Conservation (phyloP, 352 stramenopile species). For the Aphanomyces stellatus region DNA sequence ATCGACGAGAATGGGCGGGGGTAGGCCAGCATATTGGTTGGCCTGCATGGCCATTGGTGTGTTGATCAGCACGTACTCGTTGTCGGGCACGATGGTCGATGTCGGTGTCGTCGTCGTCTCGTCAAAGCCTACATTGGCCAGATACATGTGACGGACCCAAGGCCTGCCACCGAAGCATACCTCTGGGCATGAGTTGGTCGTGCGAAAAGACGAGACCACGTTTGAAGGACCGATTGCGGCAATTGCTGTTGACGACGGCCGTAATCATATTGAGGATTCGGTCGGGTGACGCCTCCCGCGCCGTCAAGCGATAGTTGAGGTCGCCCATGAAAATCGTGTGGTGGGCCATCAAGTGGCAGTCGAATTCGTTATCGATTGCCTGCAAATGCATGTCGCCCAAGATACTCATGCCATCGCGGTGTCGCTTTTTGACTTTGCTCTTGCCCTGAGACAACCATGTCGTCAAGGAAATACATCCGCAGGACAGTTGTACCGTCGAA, state of each 20-base stretch:
- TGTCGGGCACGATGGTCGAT: too few species aligned
- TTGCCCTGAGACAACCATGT: slow-evolving; percentile 1
- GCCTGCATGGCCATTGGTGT: too few species aligned
- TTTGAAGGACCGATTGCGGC: neutral
- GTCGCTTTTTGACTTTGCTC: slow-evolving; percentile 65
- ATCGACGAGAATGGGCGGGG: too few species aligned
- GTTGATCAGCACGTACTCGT: too few species aligned
- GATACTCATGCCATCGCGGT: slow-evolving; percentile 75
- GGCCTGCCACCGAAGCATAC: neutral
- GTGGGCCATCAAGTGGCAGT: slow-evolving; percentile 72
- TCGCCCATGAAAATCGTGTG: slow-evolving; percentile 86
- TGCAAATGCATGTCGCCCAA: slow-evolving; percentile 73
- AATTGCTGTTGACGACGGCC: neutral
- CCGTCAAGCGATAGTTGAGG: slow-evolving; percentile 83
- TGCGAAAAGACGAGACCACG: neutral
- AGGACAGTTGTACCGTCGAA: slow-evolving; percentile 28
- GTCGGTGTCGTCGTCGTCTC: too few species aligned
- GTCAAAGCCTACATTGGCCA: too few species aligned
- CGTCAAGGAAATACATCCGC: too few species aligned
- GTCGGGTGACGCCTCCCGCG: slow-evolving; percentile 1
- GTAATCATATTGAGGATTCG: slow-evolving; percentile 2
- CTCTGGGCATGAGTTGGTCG: neutral
- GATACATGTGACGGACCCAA: too few species aligned
- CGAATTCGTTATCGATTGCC: slow-evolving; percentile 76
- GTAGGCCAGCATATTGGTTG: too few species aligned